Percentiles rank a stretch among this genome's conserved stretches.
Conservation (phyloP, 495 filamentous ascomycete species). For the Pyrenula aspistea region DNA sequence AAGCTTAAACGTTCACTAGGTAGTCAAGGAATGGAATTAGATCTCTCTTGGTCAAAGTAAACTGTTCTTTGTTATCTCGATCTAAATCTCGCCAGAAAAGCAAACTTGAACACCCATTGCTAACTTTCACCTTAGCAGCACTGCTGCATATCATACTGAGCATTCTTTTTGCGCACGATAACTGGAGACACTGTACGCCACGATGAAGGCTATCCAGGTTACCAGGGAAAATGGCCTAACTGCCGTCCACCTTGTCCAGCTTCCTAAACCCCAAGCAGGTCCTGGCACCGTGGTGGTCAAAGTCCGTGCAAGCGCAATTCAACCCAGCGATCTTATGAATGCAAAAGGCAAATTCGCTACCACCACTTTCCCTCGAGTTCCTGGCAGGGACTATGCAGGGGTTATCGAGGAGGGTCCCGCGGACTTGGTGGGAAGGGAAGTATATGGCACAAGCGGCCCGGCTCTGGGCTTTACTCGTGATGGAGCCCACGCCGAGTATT, state of each 20-base stretch:
- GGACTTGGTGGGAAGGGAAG: constrained; percentile 11
- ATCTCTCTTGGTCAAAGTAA: too few species aligned
- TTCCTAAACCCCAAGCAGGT: not conserved
- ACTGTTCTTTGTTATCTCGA: too few species aligned
- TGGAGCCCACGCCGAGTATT: constrained; percentile 23
- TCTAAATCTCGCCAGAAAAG: too few species aligned
- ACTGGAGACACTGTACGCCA: too few species aligned
- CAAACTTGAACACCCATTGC: too few species aligned
- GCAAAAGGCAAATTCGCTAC: constrained; percentile 20
- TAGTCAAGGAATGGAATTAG: too few species aligned
- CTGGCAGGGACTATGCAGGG: constrained; percentile 20
- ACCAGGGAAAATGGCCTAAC: not conserved
- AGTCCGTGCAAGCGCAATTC: constrained; percentile 9
- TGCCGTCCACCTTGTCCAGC: not conserved
- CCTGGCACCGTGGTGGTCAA: not conserved
- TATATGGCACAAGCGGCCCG: constrained; percentile 20
- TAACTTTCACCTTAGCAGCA: too few species aligned
- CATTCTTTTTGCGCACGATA: too few species aligned
- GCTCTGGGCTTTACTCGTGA: constrained; percentile 13
- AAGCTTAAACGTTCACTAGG: too few species aligned
- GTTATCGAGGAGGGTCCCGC: constrained; percentile 8
- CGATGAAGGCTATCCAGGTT: not conserved
- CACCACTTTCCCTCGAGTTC: constrained; percentile 26
- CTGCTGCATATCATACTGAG: too few species aligned
- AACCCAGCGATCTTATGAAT: constrained; percentile 30